Percentiles rank a stretch among this genome's conserved stretches.
phyloP scores from a whole-genome alignment of 169 alveolate genomes.

The Babesia gibsoni region DNA sequence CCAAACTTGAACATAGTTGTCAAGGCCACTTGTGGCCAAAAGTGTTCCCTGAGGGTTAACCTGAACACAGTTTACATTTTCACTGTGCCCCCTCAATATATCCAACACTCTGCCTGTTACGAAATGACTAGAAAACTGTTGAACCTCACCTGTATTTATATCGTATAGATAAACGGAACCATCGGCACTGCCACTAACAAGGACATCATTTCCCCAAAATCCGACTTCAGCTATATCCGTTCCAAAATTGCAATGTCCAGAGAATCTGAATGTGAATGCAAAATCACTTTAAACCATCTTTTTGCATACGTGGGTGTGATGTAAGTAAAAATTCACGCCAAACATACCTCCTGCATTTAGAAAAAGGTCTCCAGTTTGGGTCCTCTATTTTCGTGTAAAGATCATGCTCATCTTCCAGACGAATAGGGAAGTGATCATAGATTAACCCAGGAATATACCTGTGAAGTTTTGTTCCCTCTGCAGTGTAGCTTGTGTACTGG shows the following conservation, averaged over 20 bases:
- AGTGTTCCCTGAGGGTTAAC: slow-evolving; percentile 60
- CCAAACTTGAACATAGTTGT: slow-evolving; percentile 60
- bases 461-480: neutral
- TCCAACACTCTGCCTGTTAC: slow-evolving; percentile 52
- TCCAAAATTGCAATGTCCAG: slow-evolving; percentile 64
- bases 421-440: slow-evolving; percentile 2
- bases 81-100: slow-evolving; percentile 51
- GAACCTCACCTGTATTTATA: slow-evolving; percentile 34
- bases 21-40: slow-evolving; percentile 67
- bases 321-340: neutral
- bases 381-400: slow-evolving; percentile 9
- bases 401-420: neutral
- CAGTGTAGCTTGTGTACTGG: slow-evolving; percentile 13
- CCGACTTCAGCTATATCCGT: slow-evolving; percentile 64
- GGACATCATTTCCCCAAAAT: slow-evolving; percentile 63
- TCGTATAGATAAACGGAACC: slow-evolving; percentile 57
- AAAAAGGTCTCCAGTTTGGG: slow-evolving; percentile 11
- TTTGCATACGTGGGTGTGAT: neutral
- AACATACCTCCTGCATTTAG: slow-evolving; percentile 1
- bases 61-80: slow-evolving; percentile 66
- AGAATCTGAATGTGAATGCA: slow-evolving; percentile 15
- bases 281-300: neutral
- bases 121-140: neutral
- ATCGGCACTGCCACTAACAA: slow-evolving; percentile 64
- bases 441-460: neutral